A percentile compares a stretch with the other conserved stretches of the same genome.
Evolutionary conservation across 176 grass and related monocot species (phyloP).

Genomic region (Neostapfia colusana): DNA sequence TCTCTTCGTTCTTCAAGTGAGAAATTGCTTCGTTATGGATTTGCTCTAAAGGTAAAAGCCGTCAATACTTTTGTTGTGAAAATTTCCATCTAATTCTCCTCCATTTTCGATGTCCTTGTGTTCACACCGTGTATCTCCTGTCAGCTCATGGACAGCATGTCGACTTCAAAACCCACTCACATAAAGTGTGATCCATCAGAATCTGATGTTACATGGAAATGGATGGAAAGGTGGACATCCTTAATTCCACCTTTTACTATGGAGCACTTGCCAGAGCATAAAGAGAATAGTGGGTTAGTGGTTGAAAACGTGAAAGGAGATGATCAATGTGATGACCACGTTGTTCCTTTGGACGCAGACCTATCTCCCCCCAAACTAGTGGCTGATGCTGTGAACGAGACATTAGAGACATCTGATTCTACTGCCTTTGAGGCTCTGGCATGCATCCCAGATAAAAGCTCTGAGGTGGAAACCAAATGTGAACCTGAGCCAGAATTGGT

Average conservation of each 20-base stretch:
- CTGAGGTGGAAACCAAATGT: conserved; percentile 30
- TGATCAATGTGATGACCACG: conserved; percentile 17
- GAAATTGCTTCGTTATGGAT: conserved; percentile 77
- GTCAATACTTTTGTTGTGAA: conserved; percentile 20
- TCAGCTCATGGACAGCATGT: conserved; percentile 66
- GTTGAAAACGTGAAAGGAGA: conserved; percentile 35
- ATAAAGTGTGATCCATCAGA: conserved; percentile 87
- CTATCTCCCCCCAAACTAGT: conserved; percentile 41
- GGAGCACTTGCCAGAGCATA: conserved; percentile 36
- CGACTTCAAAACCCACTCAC: conserved; percentile 57
- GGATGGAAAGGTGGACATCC: conserved; percentile 91
- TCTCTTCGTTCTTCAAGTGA: conserved; percentile 50
- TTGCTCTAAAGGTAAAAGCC: conserved; percentile 70
- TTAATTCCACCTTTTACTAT: conserved; percentile 34
- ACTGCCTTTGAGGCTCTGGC: conserved; percentile 31
- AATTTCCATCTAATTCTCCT: conserved; percentile 8
- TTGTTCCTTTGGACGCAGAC: conserved; percentile 42
- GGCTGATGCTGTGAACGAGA: conserved; percentile 36
- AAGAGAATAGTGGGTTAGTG: conserved; percentile 42
- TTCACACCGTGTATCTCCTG: conserved; percentile 39
- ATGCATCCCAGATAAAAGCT: conserved; percentile 35
- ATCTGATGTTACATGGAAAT: conserved; percentile 79
- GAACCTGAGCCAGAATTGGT: conserved; percentile 43
- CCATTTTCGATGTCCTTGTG: conserved; percentile 33
- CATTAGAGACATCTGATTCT: conserved; percentile 29